Evolutionary conservation across 805 yeast genomes (phyloP), one percentile per base, ranked within the genome.

Genomic region (Ogataea ramenticola): DNA sequence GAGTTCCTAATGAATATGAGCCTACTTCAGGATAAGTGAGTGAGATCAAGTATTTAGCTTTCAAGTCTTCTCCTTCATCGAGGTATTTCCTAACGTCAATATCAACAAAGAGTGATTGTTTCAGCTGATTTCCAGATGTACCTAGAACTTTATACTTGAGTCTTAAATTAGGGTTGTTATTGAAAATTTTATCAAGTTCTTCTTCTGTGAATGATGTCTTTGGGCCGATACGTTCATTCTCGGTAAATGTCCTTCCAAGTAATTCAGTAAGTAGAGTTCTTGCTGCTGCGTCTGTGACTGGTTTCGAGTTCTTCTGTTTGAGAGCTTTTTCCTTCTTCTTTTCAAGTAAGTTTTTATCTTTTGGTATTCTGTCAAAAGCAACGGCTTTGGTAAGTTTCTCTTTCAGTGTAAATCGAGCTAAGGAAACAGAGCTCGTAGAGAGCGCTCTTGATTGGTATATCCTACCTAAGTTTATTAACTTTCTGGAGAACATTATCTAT

Each of bases 1-100:
- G 67, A n/a, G 73, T 68, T 49, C 86, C 85, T 77, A 79, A 73
- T 1, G 78, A 85, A 29, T 79, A 85, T 0, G 68, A 50, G 9
- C 85, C 86, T 32, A 70, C 68, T 14, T 6, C 10, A 11, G 22
- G 15, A n/a, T 15, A 19, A 3, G 40, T 21, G 26, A 37, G 11
- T 3, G 2, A 65, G 3, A 74, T 65, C n/a, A 79, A 58, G 50
- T 66, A 67, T 22, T 71, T 45, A 2, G 49, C 49, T 26, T 37
- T 43, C 31, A 27, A 19, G 12, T 27, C n/a, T 15, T 75, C 77
- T 43, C 68, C 77, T 42, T 75, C 60, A 17, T 62, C 64, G 30
- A 86, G 60, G 45, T 82, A 73, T 43, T 74, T 72, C 15, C 62
- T 51, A 0, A 76, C 79, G 46, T 82, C 82, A 33, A 68, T 57